Base-by-base conservation (phyloP, 108 stramenopile species). In the Nitzschia putrida region DNA sequence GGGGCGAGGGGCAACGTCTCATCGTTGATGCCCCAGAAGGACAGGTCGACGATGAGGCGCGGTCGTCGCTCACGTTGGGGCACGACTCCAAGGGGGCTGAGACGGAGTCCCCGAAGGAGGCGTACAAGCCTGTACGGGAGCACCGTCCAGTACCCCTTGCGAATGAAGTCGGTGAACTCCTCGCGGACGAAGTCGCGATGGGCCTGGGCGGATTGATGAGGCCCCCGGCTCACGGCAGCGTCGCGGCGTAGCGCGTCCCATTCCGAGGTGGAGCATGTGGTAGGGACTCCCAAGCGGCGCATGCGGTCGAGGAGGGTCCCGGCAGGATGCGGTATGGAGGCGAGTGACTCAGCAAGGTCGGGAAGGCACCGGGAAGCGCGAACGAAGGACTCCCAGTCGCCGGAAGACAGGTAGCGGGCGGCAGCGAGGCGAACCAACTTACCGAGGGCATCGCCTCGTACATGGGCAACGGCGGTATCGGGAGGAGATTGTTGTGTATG, bases 21-120 rank as follows among this genome's bases (percentile, higher is more conserved):
- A 0, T 56, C 34, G 41, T 83, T 83, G 43, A 67, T 69, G 39
- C 38, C 64, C 16, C 21, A 76, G 41, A 43, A 80, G 20, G 56
- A 64, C 65, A 56, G 61, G 52, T 80, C 75, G 16, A 49, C 25
- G 39, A 79, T 73, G 47, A 61, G 55, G 2, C 68, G 59, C 10
- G 49, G 60, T 13, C 73, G 58, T 50, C 75, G 64, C 6, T 66
- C 71, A 0, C 71, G 58, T 69, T 81, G 80, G 2, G 75, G 75
- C 0, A 73, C 70, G 10, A 76, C 59, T 3, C 75, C 75, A 10
- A 66, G 53, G 26, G 80, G 75, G 43, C 64, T 72, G 20, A 76
- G 39, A 0, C 57, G 61, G n/a, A 80, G 57, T 16, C 47, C 26
- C 23, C 61, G 38, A 8, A 64, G 41, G 16, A 64, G 18, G 23